Base-by-base conservation (phyloP, 345 rosid genomes). In the Salix caprea region DNA sequence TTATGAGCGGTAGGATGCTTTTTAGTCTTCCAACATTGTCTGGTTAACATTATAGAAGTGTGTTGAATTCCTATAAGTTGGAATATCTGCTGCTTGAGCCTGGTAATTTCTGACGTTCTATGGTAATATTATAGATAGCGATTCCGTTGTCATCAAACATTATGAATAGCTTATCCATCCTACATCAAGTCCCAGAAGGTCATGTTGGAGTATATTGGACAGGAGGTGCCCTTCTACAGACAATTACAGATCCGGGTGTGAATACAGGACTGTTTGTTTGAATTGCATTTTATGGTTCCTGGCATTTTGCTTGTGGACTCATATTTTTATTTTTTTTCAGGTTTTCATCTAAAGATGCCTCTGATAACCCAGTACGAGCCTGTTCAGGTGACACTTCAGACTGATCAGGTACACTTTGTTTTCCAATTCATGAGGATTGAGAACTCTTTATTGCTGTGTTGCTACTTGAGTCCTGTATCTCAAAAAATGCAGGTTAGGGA, bases 161-260 rank as follows among this genome's bases (percentile, higher is more conserved):
- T 32, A 75, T 64, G 36, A 81, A 64, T 71, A 82, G 86, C 77
- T 84, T 88, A 52, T 79, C 90, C 44, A 82, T 91, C 81, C 62
- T 94, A 70, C 97, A 94, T 69, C 95, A 92, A 90, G 94, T 94
- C 32, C 97, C 97, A 19, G 97, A 94, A 87, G 97, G 97, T 81
- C 92, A 94, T 68, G 98, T 94, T 66, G 97, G 98, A 74, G 98
- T 90, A 11, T 94, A 94, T 76, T 94, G 96, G 97, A 90, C 91
- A 85, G 97, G 97, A 52, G 98, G 97, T 81, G 98, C 97, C 36
- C 95, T 94, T 74, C 81, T 91, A 23, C 73, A 89, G 24, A 84
- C 82, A 1, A 83, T 94, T 73, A 82, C 95, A 18, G 86, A 80
- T 81, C 97, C 98, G 72, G 96, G 98, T 90, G 58, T 48, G 76